Evolutionary conservation across 371 early-diverging fungal genomes (phyloP).

Genomic region (Lichtheimia corymbifera): DNA sequence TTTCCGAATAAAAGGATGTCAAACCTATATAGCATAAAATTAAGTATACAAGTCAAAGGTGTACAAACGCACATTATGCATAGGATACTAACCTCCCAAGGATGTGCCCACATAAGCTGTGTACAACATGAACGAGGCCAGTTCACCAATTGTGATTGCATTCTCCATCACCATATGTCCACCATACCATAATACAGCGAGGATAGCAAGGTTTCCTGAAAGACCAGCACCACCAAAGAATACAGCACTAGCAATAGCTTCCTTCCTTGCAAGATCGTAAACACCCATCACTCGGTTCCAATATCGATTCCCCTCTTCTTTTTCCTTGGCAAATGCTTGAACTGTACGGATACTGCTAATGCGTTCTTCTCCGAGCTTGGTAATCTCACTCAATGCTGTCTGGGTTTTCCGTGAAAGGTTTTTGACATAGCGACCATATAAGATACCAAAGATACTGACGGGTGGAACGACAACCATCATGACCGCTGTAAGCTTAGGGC

Average conservation of each 20-base stretch:
- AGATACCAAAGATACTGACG: slow-evolving; percentile 68
- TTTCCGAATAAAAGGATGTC: slow-evolving; percentile 79
- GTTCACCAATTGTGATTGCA: slow-evolving; percentile 74
- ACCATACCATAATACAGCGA: slow-evolving; percentile 79
- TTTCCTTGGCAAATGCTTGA: slow-evolving; percentile 74
- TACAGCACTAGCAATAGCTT: slow-evolving; percentile 70
- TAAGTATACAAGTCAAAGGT: slow-evolving; percentile 54
- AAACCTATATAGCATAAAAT: slow-evolving; percentile 35
- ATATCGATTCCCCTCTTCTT: slow-evolving; percentile 58
- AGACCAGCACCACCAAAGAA: slow-evolving; percentile 82
- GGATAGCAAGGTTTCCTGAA: slow-evolving; percentile 71
- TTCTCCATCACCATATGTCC: slow-evolving; percentile 73
- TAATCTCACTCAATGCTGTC: slow-evolving; percentile 70
- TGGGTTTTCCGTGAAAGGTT: slow-evolving; percentile 67
- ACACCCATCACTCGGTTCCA: slow-evolving; percentile 54
- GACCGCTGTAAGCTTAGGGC: slow-evolving; percentile 67
- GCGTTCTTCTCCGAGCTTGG: slow-evolving; percentile 77
- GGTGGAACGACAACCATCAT: slow-evolving; percentile 83
- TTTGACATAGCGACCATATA: slow-evolving; percentile 76
- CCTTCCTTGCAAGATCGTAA: slow-evolving; percentile 62
- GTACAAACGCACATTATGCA: slow-evolving; percentile 84
- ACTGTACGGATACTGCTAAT: slow-evolving; percentile 77
- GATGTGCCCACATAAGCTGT: slow-evolving; percentile 80
- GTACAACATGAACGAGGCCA: slow-evolving; percentile 83
- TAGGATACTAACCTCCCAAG: slow-evolving; percentile 54